Evolutionary conservation across 805 yeast species (phyloP).

Genomic region (Wickerhamomyces chambardii): DNA sequence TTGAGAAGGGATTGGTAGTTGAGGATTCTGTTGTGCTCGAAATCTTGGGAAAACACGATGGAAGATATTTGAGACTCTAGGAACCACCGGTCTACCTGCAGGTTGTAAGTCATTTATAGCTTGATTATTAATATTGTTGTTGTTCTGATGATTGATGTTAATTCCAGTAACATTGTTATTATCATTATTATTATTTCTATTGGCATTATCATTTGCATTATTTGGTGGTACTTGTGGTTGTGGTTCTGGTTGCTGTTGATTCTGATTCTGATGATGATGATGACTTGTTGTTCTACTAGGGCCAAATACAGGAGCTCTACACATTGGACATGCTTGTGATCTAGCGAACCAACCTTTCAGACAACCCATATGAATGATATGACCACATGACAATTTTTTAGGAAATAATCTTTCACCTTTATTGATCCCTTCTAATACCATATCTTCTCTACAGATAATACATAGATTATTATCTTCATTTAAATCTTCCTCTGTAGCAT

Average conservation of each 20-base stretch:
- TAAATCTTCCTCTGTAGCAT: constrained; percentile 54
- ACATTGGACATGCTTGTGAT: constrained; percentile 89
- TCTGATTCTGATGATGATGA: constrained; percentile 1
- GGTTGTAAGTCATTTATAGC: no score
- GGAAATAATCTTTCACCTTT: constrained; percentile 45
- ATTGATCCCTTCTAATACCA: constrained; percentile 36
- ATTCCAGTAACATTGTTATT: not conserved
- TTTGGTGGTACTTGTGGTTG: not conserved
- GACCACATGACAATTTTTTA: constrained; percentile 76
- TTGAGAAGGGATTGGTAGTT: no score
- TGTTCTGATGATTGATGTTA: constrained; percentile 2
- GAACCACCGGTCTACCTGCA: no score
- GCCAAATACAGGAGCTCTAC: constrained; percentile 64
- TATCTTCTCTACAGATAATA: constrained; percentile 88
- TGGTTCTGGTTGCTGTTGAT: not conserved
- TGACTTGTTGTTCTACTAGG: no score
- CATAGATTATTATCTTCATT: constrained; percentile 57
- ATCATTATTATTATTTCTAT: not conserved
- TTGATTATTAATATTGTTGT: constrained; percentile 1
- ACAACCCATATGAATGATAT: constrained; percentile 84
- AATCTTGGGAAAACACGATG: no score
- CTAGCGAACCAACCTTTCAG: constrained; percentile 89
- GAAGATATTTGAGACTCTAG: no score
- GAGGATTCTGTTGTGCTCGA: no score
- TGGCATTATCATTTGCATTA: not conserved